A percentile compares a stretch with the other conserved stretches of the same genome.
Conservation (phyloP, 805 yeast genomes). For the Kregervanrija delftensis region DNA sequence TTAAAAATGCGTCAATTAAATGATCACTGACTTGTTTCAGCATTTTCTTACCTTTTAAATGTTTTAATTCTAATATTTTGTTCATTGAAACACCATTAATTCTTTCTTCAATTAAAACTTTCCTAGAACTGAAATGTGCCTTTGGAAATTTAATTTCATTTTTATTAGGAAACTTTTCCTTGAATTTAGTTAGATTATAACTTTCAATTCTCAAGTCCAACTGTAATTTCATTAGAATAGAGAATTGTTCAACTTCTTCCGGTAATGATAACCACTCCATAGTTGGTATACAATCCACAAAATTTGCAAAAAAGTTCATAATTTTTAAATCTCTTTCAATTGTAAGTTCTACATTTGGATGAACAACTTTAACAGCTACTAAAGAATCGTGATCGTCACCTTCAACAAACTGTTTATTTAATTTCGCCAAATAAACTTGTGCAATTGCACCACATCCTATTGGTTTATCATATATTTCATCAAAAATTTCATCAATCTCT, state of each 20-base stretch:
- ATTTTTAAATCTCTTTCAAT: slow-evolving; percentile 77
- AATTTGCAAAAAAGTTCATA: slow-evolving; percentile 72
- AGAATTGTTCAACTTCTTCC: slow-evolving; percentile 86
- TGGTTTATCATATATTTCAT: slow-evolving; percentile 67
- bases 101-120: slow-evolving; percentile 79
- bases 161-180: slow-evolving; percentile 53
- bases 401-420: slow-evolving; percentile 36
- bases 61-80: slow-evolving; percentile 46
- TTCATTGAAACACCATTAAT: slow-evolving; percentile 81
- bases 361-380: slow-evolving; percentile 90
- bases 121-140: slow-evolving; percentile 62
- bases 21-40: slow-evolving; percentile 70
- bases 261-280: slow-evolving; percentile 98
- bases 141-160: slow-evolving; percentile 73
- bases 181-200: slow-evolving; percentile 65
- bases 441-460: slow-evolving; percentile 99
- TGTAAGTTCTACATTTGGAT: slow-evolving; percentile 71
- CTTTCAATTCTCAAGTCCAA: slow-evolving; percentile 89
- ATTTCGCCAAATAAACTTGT: slow-evolving; percentile 78
- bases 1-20: slow-evolving; percentile 83
- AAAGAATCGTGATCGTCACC: slow-evolving; percentile 36
- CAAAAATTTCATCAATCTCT: slow-evolving; percentile 67
- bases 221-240: slow-evolving; percentile 79
- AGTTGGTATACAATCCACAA: slow-evolving; percentile 72
- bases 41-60: slow-evolving; percentile 37